phyloP scores from a whole-genome alignment of 805 yeast species.

The Suhomyces sp. region DNA sequence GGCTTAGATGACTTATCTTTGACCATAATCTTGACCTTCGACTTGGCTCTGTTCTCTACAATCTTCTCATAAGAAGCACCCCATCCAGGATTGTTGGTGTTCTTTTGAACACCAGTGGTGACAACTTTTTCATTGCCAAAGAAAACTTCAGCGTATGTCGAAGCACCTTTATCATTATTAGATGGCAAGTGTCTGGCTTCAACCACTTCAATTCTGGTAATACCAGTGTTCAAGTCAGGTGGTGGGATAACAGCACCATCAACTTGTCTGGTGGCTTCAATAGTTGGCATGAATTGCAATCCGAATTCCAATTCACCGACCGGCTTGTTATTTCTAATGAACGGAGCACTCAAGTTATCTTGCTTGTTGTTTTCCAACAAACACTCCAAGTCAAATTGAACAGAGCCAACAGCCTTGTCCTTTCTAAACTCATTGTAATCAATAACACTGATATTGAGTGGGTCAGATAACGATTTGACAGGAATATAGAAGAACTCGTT shows the following conservation, averaged over 20 bases:
- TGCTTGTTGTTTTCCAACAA: slow-evolving; percentile 54
- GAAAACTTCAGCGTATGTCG: slow-evolving; percentile 70
- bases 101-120: slow-evolving; percentile 57
- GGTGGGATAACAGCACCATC: slow-evolving; percentile 85
- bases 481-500: slow-evolving; percentile 72
- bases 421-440: slow-evolving; percentile 80
- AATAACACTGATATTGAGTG: slow-evolving; percentile 64
- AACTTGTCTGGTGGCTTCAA: slow-evolving; percentile 56
- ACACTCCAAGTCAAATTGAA: slow-evolving; percentile 68
- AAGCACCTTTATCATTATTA: slow-evolving; percentile 46
- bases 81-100: slow-evolving; percentile 67
- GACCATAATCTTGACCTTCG: slow-evolving; percentile 65
- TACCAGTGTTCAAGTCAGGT: slow-evolving; percentile 93
- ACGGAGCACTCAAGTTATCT: slow-evolving; percentile 48
- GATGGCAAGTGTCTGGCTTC: slow-evolving; percentile 57
- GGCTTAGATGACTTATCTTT: slow-evolving; percentile 56
- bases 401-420: slow-evolving; percentile 77
- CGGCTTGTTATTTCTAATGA: slow-evolving; percentile 78
- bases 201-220: slow-evolving; percentile 62
- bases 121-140: slow-evolving; percentile 58
- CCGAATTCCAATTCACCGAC: slow-evolving; percentile 75
- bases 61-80: slow-evolving; percentile 61
- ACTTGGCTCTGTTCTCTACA: slow-evolving; percentile 65
- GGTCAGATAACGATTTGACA: slow-evolving; percentile 74
- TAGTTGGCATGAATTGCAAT: slow-evolving; percentile 71